Percentiles rank a stretch among this genome's conserved stretches.
These are phyloP conservation scores for Apostasia ramifera DNA, from an alignment of 106 monocot species.

Conservation along the genomic window DNA sequence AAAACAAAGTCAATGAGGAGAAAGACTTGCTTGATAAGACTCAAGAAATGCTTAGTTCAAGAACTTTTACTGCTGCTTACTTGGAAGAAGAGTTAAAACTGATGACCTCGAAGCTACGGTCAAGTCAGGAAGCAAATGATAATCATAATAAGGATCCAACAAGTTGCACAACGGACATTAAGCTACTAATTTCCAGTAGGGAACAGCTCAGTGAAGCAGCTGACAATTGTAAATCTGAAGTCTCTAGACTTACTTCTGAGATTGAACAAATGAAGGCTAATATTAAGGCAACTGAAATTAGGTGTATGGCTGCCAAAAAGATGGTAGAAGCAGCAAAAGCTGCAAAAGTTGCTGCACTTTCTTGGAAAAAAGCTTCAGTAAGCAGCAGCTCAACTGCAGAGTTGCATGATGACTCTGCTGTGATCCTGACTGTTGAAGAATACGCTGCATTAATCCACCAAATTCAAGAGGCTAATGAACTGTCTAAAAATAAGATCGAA, in stretches of 20 bases:
- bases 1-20: conserved; percentile 51
- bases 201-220: conserved; percentile 49
- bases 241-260: conserved; percentile 36
- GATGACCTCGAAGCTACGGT: conserved; percentile 34
- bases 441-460: conserved; percentile 38
- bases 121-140: conserved; percentile 16
- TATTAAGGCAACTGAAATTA: conserved; percentile 49
- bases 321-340: conserved; percentile 76
- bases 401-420: conserved; percentile 9
- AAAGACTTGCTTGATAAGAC: conserved; percentile 40
- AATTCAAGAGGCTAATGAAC: conserved; percentile 52
- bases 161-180: conserved; percentile 40
- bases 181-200: conserved; percentile 49
- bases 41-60: conserved; percentile 40
- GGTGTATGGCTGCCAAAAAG: conserved; percentile 61
- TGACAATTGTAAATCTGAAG: conserved; percentile 36
- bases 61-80: conserved; percentile 34
- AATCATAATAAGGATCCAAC: conserved; percentile 11
- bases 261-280: conserved; percentile 44
- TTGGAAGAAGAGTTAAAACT: conserved; percentile 62
- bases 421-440: conserved; percentile 45
- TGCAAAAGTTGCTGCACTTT: conserved; percentile 43
- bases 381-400: conserved; percentile 14
- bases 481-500: conserved; percentile 47
- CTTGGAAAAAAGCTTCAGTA: conserved; percentile 41